phyloP scores from a whole-genome alignment of 2,329 filamentous ascomycete genomes.

The Colletotrichum echinochloae region DNA sequence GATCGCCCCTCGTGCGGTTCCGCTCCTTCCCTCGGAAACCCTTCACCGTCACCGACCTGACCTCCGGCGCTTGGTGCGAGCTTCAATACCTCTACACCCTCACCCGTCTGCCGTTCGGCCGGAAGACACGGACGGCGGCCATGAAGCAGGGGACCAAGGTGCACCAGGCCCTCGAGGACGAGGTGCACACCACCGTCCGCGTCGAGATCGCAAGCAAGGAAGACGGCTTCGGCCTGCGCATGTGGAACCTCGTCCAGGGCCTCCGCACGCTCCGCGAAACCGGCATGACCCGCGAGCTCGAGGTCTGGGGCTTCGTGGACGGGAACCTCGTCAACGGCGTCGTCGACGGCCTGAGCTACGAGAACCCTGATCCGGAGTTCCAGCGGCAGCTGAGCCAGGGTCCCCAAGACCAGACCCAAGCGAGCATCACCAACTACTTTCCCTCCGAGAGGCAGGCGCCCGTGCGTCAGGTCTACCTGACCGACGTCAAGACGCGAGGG shows the following conservation, averaged over 20 bases:
- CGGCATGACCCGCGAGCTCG: conserved; percentile 80
- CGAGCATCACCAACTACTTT: conserved; percentile 57
- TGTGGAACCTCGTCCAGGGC: conserved; percentile 94
- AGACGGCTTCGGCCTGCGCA: conserved; percentile 82
- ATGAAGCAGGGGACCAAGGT: conserved; percentile 87
- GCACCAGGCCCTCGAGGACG: conserved; percentile 85
- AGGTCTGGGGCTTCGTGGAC: conserved; percentile 87
- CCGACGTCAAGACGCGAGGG: conserved; percentile 88
- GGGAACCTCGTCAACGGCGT: conserved; percentile 88
- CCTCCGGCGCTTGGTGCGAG: conserved; percentile 95
- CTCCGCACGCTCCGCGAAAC: conserved; percentile 78
- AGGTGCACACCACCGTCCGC: conserved; percentile 82
- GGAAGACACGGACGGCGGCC: conserved; percentile 78
- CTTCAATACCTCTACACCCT: conserved; percentile 92
- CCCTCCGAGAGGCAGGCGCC: conserved; percentile 42
- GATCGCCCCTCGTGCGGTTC: conserved; percentile 79
- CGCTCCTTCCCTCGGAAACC: conserved; percentile 81
- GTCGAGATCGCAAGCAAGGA: conserved; percentile 81
- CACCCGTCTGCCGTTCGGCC: conserved; percentile 76
- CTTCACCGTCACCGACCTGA: conserved; percentile 87
- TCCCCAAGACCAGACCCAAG: conserved; percentile 49
- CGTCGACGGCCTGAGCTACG: conserved; percentile 86
- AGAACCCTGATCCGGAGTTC: conserved; percentile 78
- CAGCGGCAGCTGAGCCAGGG: conserved; percentile 68
- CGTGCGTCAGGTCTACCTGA: conserved; percentile 72